Evolutionary conservation across 2,329 filamentous ascomycete genomes (phyloP).

Genomic region (Fonsecaea erecta): DNA sequence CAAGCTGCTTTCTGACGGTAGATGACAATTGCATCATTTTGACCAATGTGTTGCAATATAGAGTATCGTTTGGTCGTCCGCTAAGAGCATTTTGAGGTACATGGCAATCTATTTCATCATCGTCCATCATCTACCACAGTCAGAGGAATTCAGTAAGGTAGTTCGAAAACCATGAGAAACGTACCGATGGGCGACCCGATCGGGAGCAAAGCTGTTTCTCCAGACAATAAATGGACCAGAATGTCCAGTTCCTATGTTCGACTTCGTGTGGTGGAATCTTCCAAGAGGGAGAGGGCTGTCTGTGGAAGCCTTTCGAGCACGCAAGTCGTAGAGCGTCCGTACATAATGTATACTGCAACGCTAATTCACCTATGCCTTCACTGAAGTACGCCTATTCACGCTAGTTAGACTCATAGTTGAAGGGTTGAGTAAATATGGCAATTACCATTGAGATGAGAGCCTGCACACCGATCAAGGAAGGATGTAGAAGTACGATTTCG

Average conservation of each 20-base stretch:
- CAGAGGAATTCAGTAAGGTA: background rate
- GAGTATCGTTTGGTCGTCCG: conserved; percentile 2
- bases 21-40: conserved; percentile 20
- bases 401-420: background rate
- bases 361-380: conserved; percentile 18
- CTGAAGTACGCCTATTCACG: conserved; percentile 16
- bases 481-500: conserved; percentile 10
- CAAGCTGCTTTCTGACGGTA: conserved; percentile 16
- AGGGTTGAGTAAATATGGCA: background rate
- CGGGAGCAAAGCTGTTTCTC: conserved; percentile 24
- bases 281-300: conserved; percentile 17
- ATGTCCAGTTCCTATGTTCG: conserved; percentile 17
- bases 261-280: conserved; percentile 16
- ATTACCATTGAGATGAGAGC: conserved; percentile 22
- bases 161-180: background rate
- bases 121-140: conserved; percentile 15
- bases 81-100: conserved; percentile 1
- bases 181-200: conserved; percentile 23
- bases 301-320: conserved; percentile 21
- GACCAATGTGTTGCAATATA: conserved; percentile 21
- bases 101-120: conserved; percentile 18
- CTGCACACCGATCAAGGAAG: conserved; percentile 20
- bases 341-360: conserved; percentile 20
- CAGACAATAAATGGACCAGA: conserved; percentile 26
- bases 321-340: conserved; percentile 19